A percentile compares a stretch with the other conserved stretches of the same genome.
These are phyloP conservation scores for Sarcodon sp. DNA, from an alignment of 768 basidiomycete genomes.

Conservation along the genomic window DNA sequence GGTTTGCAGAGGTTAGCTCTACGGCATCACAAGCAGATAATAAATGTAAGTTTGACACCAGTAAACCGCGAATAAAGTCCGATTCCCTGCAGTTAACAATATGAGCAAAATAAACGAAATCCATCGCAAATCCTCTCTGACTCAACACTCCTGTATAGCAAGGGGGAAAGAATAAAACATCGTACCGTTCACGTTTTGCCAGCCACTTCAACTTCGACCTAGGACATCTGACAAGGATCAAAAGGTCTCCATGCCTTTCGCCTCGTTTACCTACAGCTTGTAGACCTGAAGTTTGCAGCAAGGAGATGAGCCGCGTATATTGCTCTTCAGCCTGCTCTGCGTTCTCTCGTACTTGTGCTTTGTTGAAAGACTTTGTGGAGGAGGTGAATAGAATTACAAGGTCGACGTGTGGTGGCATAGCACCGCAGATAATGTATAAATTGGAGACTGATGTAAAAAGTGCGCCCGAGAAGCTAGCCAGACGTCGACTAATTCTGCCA, in stretches of 20 bases:
- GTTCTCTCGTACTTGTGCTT: slow-evolving; percentile 49
- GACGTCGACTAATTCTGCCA: no score
- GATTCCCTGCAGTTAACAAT: slow-evolving; percentile 33
- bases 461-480: no score
- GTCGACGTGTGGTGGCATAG: slow-evolving; percentile 49
- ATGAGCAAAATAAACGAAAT: neutral
- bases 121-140: neutral
- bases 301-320: slow-evolving; percentile 49
- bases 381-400: slow-evolving; percentile 61
- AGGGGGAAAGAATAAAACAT: neutral
- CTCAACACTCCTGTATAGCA: neutral
- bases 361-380: slow-evolving; percentile 35
- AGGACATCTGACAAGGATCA: slow-evolving; percentile 68
- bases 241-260: slow-evolving; percentile 60
- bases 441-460: no score
- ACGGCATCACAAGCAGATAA: slow-evolving; percentile 29
- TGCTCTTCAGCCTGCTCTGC: slow-evolving; percentile 55
- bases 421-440: neutral
- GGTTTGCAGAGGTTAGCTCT: slow-evolving; percentile 55
- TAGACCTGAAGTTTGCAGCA: slow-evolving; percentile 49
- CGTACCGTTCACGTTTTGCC: slow-evolving; percentile 65
- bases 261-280: slow-evolving; percentile 66
- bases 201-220: slow-evolving; percentile 46
- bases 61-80: slow-evolving; percentile 68
- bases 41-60: slow-evolving; percentile 30